Percentiles rank a stretch among this genome's conserved stretches.
Evolutionary conservation across 2,329 filamentous ascomycete species (phyloP).

Genomic region (Hypomyces rosellus): DNA sequence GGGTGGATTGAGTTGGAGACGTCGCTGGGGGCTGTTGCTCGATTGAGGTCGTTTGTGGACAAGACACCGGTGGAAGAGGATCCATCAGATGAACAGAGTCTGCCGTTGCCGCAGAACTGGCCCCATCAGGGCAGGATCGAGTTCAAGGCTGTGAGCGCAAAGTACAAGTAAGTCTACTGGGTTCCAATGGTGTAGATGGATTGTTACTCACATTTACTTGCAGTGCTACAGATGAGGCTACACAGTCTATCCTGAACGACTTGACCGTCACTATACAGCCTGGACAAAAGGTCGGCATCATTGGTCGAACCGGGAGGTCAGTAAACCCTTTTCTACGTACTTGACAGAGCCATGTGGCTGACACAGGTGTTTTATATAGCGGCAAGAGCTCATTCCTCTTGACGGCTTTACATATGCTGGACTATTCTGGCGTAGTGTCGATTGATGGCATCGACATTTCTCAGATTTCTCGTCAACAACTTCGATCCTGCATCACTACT

Average conservation of each 20-base stretch:
- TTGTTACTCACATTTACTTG: not conserved
- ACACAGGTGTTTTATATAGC: conserved; percentile 14
- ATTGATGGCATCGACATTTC: conserved; percentile 25
- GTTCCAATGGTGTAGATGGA: not conserved
- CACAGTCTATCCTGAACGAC: conserved; percentile 7
- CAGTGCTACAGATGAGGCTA: not conserved
- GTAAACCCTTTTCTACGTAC: conserved; percentile 5
- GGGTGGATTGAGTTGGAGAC: conserved; percentile 15
- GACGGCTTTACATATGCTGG: conserved; percentile 7
- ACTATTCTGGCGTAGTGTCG: conserved; percentile 18
- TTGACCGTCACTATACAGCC: conserved; percentile 13
- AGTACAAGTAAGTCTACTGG: conserved; percentile 11
- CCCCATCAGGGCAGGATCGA: conserved; percentile 12
- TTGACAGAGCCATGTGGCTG: conserved; percentile 17
- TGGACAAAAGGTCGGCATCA: conserved; percentile 16
- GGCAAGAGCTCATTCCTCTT: conserved; percentile 19
- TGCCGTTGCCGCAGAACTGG: conserved; percentile 6
- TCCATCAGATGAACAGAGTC: not conserved
- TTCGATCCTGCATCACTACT: conserved; percentile 24
- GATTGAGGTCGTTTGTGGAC: not conserved
- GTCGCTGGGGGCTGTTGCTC: conserved; percentile 17
- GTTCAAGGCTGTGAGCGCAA: conserved; percentile 11
- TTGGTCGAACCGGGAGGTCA: conserved; percentile 17
- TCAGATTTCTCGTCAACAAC: conserved; percentile 14
- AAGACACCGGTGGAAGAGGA: conserved; percentile 1